Evolutionary conservation across 768 basidiomycete species (phyloP).

Genomic region (Boletus tylopilopsis): DNA sequence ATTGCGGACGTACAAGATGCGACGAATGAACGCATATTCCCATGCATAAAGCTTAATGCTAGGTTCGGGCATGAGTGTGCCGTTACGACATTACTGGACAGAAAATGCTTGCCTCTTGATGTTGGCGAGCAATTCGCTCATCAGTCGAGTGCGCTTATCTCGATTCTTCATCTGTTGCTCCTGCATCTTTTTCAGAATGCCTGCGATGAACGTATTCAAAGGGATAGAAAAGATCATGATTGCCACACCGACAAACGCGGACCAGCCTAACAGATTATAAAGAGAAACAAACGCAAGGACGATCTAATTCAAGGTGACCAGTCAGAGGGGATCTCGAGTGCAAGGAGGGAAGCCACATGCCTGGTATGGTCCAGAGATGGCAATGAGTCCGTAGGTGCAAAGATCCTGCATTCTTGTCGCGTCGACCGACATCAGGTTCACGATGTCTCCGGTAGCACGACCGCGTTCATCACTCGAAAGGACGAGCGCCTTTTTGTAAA

Average conservation of each 20-base stretch:
- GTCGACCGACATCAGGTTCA: constrained; percentile 91
- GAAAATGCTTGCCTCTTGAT: constrained; percentile 62
- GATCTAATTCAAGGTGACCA: constrained; percentile 45
- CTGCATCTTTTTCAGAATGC: constrained; percentile 70
- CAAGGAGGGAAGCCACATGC: constrained; percentile 31
- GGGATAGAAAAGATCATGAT: constrained; percentile 86
- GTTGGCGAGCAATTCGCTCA: constrained; percentile 92
- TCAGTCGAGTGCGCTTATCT: constrained; percentile 76
- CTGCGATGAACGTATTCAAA: constrained; percentile 68
- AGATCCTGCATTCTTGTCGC: constrained; percentile 76
- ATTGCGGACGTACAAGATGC: constrained; percentile 77
- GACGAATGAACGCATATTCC: constrained; percentile 87
- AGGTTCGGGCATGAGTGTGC: not conserved
- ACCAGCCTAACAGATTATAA: constrained; percentile 88
- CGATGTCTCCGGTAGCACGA: constrained; percentile 86
- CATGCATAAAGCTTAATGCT: constrained; percentile 92
- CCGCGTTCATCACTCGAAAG: constrained; percentile 83
- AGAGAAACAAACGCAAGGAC: constrained; percentile 85
- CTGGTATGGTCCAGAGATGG: constrained; percentile 84
- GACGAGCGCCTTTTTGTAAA: constrained; percentile 83
- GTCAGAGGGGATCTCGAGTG: not conserved
- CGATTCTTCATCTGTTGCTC: constrained; percentile 92
- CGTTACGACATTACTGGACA: not conserved
- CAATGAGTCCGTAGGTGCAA: constrained; percentile 79
- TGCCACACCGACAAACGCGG: constrained; percentile 83